Evolutionary conservation across 805 yeast species (phyloP).

Genomic region (Pichia scutulata): DNA sequence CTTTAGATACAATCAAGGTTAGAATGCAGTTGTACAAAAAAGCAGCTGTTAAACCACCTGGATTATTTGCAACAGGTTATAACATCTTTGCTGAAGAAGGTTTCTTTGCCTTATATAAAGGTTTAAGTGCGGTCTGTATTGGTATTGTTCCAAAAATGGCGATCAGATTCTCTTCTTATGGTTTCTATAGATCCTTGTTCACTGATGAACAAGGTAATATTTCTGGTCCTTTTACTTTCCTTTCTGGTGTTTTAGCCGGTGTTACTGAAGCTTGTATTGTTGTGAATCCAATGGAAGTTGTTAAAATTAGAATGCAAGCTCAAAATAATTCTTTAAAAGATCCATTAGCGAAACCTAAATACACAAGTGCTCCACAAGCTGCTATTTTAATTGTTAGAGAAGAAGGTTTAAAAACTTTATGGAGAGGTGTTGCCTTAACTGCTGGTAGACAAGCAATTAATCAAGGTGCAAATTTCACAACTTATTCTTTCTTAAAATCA

Average conservation of each 20-base stretch:
- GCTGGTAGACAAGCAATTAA: constrained; percentile 97
- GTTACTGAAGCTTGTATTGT: constrained; percentile 90
- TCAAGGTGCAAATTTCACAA: constrained; percentile 97
- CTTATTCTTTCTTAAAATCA: constrained; percentile 78
- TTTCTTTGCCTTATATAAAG: constrained; percentile 82
- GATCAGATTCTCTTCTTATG: constrained; percentile 89
- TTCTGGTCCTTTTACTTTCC: constrained; percentile 66
- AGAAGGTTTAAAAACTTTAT: constrained; percentile 83
- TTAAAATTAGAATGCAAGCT: constrained; percentile 92
- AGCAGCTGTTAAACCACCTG: constrained; percentile 69
- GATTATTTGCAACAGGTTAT: constrained; percentile 76
- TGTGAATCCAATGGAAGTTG: constrained; percentile 97
- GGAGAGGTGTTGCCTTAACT: constrained; percentile 91
- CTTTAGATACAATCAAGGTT: constrained; percentile 95
- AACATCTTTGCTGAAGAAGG: constrained; percentile 75
- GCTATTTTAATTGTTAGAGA: constrained; percentile 75
- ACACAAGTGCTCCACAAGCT: constrained; percentile 90
- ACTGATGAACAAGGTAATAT: constrained; percentile 58
- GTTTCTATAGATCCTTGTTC: constrained; percentile 68
- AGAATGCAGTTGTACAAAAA: constrained; percentile 88
- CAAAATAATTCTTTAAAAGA: constrained; percentile 90
- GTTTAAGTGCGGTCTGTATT: constrained; percentile 92
- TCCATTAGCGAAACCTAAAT: constrained; percentile 69
- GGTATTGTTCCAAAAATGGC: constrained; percentile 99
- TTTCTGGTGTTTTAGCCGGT: constrained; percentile 97